Percentiles rank a stretch among this genome's conserved stretches.
phyloP scores from a whole-genome alignment of 2,329 filamentous ascomycete genomes.

The Botrytis pseudocinerea region DNA sequence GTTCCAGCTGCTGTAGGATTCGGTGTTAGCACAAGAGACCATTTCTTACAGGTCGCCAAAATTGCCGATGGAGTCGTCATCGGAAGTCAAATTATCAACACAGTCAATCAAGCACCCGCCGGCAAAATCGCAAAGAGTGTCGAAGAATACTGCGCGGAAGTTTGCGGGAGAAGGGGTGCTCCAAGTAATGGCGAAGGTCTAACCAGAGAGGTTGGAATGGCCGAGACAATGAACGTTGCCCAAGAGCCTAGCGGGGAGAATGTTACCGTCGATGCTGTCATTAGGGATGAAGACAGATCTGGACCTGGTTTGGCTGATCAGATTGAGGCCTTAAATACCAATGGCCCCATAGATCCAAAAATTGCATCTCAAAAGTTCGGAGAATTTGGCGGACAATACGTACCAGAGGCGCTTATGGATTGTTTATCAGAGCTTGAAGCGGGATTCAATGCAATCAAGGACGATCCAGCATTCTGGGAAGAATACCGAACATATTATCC shows the following conservation, averaged over 20 bases:
- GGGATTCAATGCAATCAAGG: slow-evolving; percentile 83
- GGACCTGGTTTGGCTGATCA: slow-evolving; percentile 52
- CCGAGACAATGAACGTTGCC: slow-evolving; percentile 65
- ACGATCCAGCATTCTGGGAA: slow-evolving; percentile 93
- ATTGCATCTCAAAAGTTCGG: slow-evolving; percentile 86
- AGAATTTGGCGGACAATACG: slow-evolving; percentile 95
- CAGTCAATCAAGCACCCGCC: slow-evolving; percentile 66
- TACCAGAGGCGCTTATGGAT: slow-evolving; percentile 97
- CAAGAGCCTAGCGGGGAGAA: slow-evolving; percentile 58
- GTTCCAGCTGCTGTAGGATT: slow-evolving; percentile 92
- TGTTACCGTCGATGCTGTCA: slow-evolving; percentile 68
- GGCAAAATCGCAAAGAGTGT: slow-evolving; percentile 71
- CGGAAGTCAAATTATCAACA: slow-evolving; percentile 90
- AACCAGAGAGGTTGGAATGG: slow-evolving; percentile 67
- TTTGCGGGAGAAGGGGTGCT: slow-evolving; percentile 58
- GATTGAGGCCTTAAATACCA: slow-evolving; percentile 65
- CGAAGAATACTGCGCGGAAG: slow-evolving; percentile 80
- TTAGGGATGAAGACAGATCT: slow-evolving; percentile 45
- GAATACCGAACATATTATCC: slow-evolving; percentile 95
- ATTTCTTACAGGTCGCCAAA: slow-evolving; percentile 81
- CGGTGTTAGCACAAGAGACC: slow-evolving; percentile 91
- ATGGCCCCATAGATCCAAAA: slow-evolving; percentile 46
- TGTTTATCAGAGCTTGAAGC: slow-evolving; percentile 87
- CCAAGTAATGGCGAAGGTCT: slow-evolving; percentile 33
- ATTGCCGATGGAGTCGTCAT: slow-evolving; percentile 95